A percentile compares a stretch with the other conserved stretches of the same genome.
Conservation (phyloP, 1,284 basidiomycete genomes). For the Microbotryum intermedium region DNA sequence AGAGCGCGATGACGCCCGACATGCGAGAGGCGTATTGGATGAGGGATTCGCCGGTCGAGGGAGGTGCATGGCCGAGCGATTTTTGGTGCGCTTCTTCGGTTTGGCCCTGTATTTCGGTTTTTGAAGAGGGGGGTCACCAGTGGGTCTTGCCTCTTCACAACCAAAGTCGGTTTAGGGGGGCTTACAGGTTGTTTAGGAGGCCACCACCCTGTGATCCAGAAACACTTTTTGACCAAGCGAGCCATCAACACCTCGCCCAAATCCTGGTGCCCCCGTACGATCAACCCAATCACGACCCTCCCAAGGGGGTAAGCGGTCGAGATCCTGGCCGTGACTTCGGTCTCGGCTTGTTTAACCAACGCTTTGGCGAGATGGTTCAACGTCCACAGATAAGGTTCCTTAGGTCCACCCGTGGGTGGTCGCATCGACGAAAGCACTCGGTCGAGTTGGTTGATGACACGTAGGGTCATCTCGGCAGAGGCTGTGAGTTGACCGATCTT, state of each 20-base stretch:
- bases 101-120: conserved; percentile 37
- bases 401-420: conserved; percentile 37
- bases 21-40: conserved; percentile 68
- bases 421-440: conserved; percentile 44
- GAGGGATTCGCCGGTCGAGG: conserved; percentile 46
- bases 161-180: conserved; percentile 2
- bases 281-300: conserved; percentile 59
- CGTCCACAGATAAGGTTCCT: conserved; percentile 60
- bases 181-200: conserved; percentile 38
- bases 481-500: conserved; percentile 89
- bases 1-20: conserved; percentile 74
- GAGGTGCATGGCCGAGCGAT: conserved; percentile 55
- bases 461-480: conserved; percentile 56
- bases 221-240: conserved; percentile 71
- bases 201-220: conserved; percentile 46
- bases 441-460: conserved; percentile 60
- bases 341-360: conserved; percentile 86
- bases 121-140: conserved; percentile 40
- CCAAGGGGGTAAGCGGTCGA: conserved; percentile 76
- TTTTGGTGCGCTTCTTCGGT: conserved; percentile 54
- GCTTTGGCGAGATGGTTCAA: conserved; percentile 80
- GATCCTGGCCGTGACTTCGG: conserved; percentile 83
- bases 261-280: conserved; percentile 47
- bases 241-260: conserved; percentile 73
- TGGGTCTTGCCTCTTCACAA: conserved; percentile 3